Conservation (phyloP, 2,329 filamentous ascomycete genomes). For the Pseudopyricularia javanii region DNA sequence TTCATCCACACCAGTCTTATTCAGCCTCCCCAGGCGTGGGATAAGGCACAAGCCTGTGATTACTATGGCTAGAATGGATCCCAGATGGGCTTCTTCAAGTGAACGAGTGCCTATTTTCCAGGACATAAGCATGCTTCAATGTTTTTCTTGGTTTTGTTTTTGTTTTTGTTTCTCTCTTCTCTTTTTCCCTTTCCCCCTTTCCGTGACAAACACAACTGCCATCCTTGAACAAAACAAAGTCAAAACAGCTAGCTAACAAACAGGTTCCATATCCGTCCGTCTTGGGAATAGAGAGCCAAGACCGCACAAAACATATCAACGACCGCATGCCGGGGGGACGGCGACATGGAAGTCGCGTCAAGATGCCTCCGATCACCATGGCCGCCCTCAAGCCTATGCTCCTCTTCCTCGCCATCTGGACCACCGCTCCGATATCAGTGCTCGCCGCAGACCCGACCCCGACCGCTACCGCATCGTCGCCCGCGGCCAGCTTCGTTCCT, state of each 20-base stretch:
- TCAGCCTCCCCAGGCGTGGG: neutral
- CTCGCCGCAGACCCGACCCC: constrained; percentile 1
- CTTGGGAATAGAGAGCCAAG: neutral
- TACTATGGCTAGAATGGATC: neutral
- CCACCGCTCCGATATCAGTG: constrained; percentile 12
- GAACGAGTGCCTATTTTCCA: neutral
- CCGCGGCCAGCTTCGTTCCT: constrained; percentile 29
- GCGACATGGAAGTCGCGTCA: constrained; percentile 3
- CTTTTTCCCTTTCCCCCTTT: neutral
- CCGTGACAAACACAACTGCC: neutral
- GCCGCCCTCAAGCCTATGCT: constrained; percentile 19
- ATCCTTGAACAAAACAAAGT: neutral
- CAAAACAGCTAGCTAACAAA: neutral
- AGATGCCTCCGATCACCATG: constrained; percentile 32
- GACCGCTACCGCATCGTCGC: constrained; percentile 12
- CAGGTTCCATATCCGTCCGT: neutral
- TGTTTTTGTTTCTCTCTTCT: neutral
- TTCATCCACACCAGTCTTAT: neutral
- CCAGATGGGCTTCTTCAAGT: neutral
- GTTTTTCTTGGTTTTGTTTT: neutral
- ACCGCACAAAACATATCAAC: neutral
- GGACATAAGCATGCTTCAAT: neutral
- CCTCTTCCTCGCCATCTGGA: constrained; percentile 15
- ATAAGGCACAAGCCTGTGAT: neutral
- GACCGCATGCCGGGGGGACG: neutral